These are phyloP conservation scores for Rosa lucieae DNA, from an alignment of 306 rosid species.

Conservation along the genomic window DNA sequence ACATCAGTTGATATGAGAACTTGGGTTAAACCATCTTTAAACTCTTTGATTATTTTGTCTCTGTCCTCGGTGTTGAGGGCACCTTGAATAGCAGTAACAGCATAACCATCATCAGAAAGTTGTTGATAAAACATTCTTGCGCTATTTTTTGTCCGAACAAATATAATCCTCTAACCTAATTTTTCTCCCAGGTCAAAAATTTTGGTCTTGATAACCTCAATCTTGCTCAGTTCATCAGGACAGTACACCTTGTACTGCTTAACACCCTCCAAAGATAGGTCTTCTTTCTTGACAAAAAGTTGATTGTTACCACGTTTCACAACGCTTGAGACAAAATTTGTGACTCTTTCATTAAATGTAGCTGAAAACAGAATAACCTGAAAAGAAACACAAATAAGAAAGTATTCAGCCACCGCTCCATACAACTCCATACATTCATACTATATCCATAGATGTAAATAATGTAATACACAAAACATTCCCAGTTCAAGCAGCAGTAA, in stretches of 20 bases:
- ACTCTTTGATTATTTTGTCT: conserved; percentile 81
- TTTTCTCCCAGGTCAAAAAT: conserved; percentile 84
- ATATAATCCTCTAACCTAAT: conserved; percentile 83
- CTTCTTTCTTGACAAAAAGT: conserved; percentile 84
- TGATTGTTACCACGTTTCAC: conserved; percentile 69
- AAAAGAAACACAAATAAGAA: background rate
- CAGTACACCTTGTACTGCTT: conserved; percentile 84
- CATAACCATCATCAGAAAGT: conserved; percentile 63
- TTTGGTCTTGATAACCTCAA: conserved; percentile 57
- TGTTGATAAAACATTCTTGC: conserved; percentile 59
- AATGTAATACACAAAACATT: background rate
- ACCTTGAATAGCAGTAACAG: conserved; percentile 76
- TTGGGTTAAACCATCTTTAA: conserved; percentile 73
- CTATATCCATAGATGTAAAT: background rate
- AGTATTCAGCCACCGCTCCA: background rate
- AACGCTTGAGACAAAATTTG: conserved; percentile 57
- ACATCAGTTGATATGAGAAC: conserved; percentile 86
- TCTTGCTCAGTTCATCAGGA: conserved; percentile 60
- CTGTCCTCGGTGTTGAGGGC: conserved; percentile 55
- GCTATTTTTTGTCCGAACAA: conserved; percentile 67
- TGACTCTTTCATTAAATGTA: conserved; percentile 79
- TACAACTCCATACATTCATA: background rate
- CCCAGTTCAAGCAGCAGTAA: background rate
- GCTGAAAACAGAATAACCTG: conserved; percentile 95
- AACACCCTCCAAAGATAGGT: conserved; percentile 70